Conservation (phyloP, 2,329 filamentous ascomycete species). For the Aspergillus terreus region DNA sequence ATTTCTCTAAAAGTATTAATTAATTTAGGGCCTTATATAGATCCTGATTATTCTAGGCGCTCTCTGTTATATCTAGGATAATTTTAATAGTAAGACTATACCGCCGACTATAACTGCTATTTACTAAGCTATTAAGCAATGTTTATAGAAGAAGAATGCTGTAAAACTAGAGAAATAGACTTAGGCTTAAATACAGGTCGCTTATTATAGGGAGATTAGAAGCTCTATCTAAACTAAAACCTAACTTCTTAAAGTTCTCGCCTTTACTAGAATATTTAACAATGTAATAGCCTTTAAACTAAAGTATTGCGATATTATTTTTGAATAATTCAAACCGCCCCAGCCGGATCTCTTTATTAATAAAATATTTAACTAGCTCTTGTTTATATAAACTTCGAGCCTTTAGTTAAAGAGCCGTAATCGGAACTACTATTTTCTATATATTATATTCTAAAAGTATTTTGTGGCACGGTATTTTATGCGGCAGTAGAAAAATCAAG, state of each 20-base stretch:
- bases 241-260: no score
- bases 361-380: constrained; percentile 23
- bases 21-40: constrained; percentile 36
- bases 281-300: constrained; percentile 32
- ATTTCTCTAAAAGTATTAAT: constrained; percentile 31
- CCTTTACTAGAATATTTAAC: constrained; percentile 35
- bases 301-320: constrained; percentile 18
- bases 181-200: no score
- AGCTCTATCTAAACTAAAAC: no score
- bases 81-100: no score
- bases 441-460: constrained; percentile 44
- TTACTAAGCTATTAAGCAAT: constrained; percentile 28
- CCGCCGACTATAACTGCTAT: constrained; percentile 37
- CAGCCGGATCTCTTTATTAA: no score
- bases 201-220: no score
- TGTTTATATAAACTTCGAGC: constrained; percentile 38
- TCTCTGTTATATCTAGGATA: constrained; percentile 28
- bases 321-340: no score
- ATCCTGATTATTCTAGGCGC: constrained; percentile 47
- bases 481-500: constrained; percentile 25
- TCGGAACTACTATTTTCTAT: constrained; percentile 39
- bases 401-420: constrained; percentile 7
- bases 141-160: constrained; percentile 40
- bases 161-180: constrained; percentile 23
- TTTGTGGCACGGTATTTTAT: constrained; percentile 43